Evolutionary conservation across 208 protist genomes (phyloP).

Genomic region (Trypanosoma platydactyli): DNA sequence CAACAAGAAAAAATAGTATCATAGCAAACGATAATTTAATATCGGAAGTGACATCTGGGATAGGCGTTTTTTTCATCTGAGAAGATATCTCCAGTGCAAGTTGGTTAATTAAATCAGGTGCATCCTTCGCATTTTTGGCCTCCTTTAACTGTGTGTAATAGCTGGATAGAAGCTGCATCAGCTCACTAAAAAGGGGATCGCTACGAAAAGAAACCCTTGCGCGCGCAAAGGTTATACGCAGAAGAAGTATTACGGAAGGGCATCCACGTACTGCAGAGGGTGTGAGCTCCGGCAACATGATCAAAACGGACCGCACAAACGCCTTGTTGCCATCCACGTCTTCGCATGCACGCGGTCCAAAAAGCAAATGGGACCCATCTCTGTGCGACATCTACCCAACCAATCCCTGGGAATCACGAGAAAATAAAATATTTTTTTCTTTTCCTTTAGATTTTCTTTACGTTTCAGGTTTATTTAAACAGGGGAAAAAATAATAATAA

Average conservation of each 20-base stretch:
- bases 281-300: slow-evolving; percentile 16
- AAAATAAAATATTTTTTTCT: neutral
- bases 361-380: neutral
- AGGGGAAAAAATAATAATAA: neutral
- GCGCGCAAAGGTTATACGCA: slow-evolving; percentile 2
- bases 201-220: slow-evolving; percentile 10
- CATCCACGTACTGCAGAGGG: slow-evolving; percentile 2
- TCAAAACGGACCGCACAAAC: slow-evolving; percentile 11
- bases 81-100: slow-evolving; percentile 3
- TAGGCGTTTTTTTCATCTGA: neutral
- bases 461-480: no score
- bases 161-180: slow-evolving; percentile 2
- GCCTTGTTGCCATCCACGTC: slow-evolving; percentile 10
- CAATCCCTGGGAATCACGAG: no score
- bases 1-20: slow-evolving; percentile 12
- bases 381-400: neutral
- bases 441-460: neutral
- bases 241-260: slow-evolving; percentile 6
- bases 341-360: slow-evolving; percentile 10
- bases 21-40: slow-evolving; percentile 9
- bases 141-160: slow-evolving; percentile 8
- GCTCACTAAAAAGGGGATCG: slow-evolving; percentile 11
- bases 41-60: neutral
- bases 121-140: neutral
- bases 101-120: slow-evolving; percentile 1